These are phyloP conservation scores for Mucor ambiguus DNA, from an alignment of 371 early-diverging fungal genomes.

Conservation along the genomic window DNA sequence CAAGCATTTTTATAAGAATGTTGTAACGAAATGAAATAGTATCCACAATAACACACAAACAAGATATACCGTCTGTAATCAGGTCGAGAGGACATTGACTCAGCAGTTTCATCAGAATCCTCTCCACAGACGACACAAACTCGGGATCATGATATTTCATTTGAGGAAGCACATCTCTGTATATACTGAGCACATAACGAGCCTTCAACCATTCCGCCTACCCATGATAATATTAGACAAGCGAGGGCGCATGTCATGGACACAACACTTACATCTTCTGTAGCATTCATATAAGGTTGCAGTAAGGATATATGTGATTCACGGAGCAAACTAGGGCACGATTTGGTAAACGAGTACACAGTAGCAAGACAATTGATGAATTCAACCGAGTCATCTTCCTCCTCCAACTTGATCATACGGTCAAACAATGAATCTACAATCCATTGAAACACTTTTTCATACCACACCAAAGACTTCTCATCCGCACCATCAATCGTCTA, in stretches of 20 bases:
- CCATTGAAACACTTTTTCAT: constrained; percentile 56
- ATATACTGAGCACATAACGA: constrained; percentile 56
- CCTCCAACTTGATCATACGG: constrained; percentile 58
- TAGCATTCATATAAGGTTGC: constrained; percentile 51
- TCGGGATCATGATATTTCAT: constrained; percentile 57
- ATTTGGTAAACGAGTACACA: constrained; percentile 46
- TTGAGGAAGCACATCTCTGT: constrained; percentile 61
- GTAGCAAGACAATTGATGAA: constrained; percentile 46
- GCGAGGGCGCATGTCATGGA: neutral
- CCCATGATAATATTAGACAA: neutral
- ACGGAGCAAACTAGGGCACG: constrained; percentile 44
- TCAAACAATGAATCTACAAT: constrained; percentile 74
- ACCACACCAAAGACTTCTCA: constrained; percentile 35
- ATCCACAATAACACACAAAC: constrained; percentile 71
- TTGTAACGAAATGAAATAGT: constrained; percentile 64
- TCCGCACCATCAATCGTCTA: constrained; percentile 40
- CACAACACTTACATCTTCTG: constrained; percentile 30
- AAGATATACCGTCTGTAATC: constrained; percentile 69
- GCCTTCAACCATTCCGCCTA: constrained; percentile 57
- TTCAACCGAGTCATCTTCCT: constrained; percentile 35
- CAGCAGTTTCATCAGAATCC: constrained; percentile 58
- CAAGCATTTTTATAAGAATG: constrained; percentile 69
- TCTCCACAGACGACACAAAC: constrained; percentile 57
- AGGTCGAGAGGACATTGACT: constrained; percentile 62
- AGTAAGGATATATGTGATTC: constrained; percentile 49